Conservation (phyloP, 352 stramenopile genomes). For the Halophytophthora batemanensis region DNA sequence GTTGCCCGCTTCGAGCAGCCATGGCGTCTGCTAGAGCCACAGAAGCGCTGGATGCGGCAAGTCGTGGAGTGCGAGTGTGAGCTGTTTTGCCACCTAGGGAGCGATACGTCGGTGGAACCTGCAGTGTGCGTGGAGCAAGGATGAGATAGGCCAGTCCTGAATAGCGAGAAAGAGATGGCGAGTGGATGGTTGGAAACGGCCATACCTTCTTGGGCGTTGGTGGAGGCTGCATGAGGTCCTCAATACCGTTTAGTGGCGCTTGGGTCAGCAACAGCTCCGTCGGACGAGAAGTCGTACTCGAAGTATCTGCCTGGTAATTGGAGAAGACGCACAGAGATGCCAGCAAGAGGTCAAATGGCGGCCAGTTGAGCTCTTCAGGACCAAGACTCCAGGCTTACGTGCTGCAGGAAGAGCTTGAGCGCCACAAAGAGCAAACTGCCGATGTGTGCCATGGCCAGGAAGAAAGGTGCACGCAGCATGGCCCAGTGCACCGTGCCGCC, state of each 20-base stretch:
- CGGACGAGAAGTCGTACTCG: not conserved
- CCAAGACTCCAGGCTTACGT: constrained; percentile 26
- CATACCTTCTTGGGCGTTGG: constrained; percentile 25
- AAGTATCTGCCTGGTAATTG: constrained; percentile 36
- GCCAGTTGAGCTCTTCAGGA: not conserved
- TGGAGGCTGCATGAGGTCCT: constrained; percentile 39
- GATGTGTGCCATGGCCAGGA: constrained; percentile 54
- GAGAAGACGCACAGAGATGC: not conserved
- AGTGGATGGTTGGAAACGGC: not conserved
- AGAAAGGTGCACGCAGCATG: constrained; percentile 64
- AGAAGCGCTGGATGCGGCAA: constrained; percentile 14
- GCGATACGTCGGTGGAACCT: constrained; percentile 14
- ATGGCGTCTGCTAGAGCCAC: constrained; percentile 19
- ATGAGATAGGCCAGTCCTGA: too few species aligned
- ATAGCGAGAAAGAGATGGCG: too few species aligned
- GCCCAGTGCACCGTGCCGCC: constrained; percentile 76
- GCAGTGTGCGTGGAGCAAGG: not conserved
- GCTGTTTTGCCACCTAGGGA: constrained; percentile 22
- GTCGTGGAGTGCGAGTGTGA: constrained; percentile 19
- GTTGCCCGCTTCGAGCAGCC: constrained; percentile 14
- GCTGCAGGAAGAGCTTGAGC: constrained; percentile 80
- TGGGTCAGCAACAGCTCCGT: constrained; percentile 7
- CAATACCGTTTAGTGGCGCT: constrained; percentile 14
- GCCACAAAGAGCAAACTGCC: constrained; percentile 57
- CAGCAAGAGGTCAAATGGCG: too few species aligned